phyloP scores from a whole-genome alignment of 805 yeast species.

The Candida ortonii region DNA sequence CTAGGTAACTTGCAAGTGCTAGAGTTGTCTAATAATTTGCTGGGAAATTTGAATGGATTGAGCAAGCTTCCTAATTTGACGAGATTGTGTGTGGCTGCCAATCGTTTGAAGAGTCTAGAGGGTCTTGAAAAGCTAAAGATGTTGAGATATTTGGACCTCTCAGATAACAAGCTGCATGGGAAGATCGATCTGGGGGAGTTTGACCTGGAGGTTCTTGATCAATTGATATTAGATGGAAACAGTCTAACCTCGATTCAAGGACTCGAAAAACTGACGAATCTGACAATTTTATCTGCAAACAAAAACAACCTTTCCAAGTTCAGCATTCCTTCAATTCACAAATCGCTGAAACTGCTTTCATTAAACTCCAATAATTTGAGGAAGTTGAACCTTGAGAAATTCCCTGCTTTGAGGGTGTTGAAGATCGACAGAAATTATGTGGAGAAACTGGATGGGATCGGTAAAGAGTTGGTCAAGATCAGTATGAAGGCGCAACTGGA shows the following conservation, averaged over 20 bases:
- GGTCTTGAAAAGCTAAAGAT: conserved; percentile 40
- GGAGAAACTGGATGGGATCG: conserved; percentile 26
- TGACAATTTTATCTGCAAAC: conserved; percentile 41
- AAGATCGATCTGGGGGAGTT: conserved; percentile 35
- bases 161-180: conserved; percentile 41
- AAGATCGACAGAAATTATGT: conserved; percentile 43
- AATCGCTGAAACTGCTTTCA: conserved; percentile 36
- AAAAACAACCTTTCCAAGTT: conserved; percentile 38
- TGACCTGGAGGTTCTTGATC: conserved; percentile 40
- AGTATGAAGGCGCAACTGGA: conserved; percentile 38
- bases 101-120: conserved; percentile 34
- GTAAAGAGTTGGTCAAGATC: conserved; percentile 40
- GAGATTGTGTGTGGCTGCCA: conserved; percentile 37
- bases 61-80: conserved; percentile 40
- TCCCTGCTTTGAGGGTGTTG: conserved; percentile 41
- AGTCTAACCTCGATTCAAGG: conserved; percentile 34
- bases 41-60: conserved; percentile 39
- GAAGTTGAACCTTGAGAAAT: conserved; percentile 32
- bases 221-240: conserved; percentile 43
- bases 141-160: conserved; percentile 39
- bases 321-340: conserved; percentile 20
- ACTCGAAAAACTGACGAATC: conserved; percentile 34
- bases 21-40: conserved; percentile 37
- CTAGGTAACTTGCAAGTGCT: conserved; percentile 42
- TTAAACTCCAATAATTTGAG: conserved; percentile 38